Conservation (phyloP, 495 filamentous ascomycete species). For the Chaetomium tenue region DNA sequence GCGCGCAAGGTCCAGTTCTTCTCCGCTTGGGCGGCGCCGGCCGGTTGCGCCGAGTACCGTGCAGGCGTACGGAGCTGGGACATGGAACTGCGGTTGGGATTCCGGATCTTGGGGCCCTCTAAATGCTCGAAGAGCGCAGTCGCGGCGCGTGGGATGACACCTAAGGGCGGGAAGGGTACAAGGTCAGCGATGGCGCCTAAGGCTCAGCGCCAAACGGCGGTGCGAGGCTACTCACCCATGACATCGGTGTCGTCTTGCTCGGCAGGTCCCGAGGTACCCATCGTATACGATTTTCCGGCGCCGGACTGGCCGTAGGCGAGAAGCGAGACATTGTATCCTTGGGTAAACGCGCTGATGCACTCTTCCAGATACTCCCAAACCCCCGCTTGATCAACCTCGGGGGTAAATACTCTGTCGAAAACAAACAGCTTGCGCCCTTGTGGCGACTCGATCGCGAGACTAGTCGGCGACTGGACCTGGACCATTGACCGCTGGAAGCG, state of each 20-base stretch:
- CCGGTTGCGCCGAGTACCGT: slow-evolving; percentile 66
- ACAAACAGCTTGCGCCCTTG: slow-evolving; percentile 93
- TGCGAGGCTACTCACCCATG: slow-evolving; percentile 66
- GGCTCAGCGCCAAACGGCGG: background rate
- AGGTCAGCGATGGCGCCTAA: background rate
- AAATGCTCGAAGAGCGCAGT: slow-evolving; percentile 84
- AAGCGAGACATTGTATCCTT: slow-evolving; percentile 98
- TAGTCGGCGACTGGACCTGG: slow-evolving; percentile 80
- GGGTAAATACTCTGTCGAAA: slow-evolving; percentile 90
- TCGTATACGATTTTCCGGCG: slow-evolving; percentile 98
- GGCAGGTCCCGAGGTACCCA: slow-evolving; percentile 88
- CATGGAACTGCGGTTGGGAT: slow-evolving; percentile 60
- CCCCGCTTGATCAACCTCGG: slow-evolving; percentile 80
- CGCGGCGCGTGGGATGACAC: slow-evolving; percentile 91
- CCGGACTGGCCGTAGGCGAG: slow-evolving; percentile 99
- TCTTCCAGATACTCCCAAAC: slow-evolving; percentile 94
- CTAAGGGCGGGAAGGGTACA: slow-evolving; percentile 47
- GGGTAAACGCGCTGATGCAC: slow-evolving; percentile 84
- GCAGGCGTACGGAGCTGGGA: slow-evolving; percentile 79
- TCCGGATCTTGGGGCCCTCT: slow-evolving; percentile 50
- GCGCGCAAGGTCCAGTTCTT: slow-evolving; percentile 93
- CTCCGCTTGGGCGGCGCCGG: slow-evolving; percentile 48
- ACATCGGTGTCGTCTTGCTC: slow-evolving; percentile 72
- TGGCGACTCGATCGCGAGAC: slow-evolving; percentile 80
- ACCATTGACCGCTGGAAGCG: slow-evolving; percentile 93